These are phyloP conservation scores for Crithidia expoeki DNA, from an alignment of 208 protist genomes.

Conservation along the genomic window DNA sequence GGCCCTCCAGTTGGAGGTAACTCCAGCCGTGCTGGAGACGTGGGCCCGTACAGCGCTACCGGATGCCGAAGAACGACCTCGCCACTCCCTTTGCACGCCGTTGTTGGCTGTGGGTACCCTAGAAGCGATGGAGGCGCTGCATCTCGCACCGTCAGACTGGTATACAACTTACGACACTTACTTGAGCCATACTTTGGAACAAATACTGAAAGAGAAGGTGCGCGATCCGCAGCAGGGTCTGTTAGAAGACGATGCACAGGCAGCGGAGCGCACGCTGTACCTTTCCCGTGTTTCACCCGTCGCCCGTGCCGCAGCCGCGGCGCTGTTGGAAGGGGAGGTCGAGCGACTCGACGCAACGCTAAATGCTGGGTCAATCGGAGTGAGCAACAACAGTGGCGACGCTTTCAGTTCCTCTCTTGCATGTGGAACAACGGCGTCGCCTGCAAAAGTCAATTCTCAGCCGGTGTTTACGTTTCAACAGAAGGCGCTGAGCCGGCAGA, in stretches of 20 bases:
- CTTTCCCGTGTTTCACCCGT: conserved; percentile 19
- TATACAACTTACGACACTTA: conserved; percentile 29
- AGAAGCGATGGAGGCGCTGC: conserved; percentile 44
- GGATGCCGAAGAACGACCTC: neutral
- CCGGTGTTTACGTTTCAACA: conserved; percentile 47
- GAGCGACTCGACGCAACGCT: conserved; percentile 36
- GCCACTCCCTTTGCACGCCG: conserved; percentile 55
- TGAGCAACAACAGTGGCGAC: neutral
- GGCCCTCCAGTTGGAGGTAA: conserved; percentile 10
- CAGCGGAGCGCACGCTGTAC: conserved; percentile 29
- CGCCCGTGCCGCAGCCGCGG: conserved; percentile 28
- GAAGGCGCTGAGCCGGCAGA: conserved; percentile 27
- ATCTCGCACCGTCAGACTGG: conserved; percentile 24
- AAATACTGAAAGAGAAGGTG: conserved; percentile 4
- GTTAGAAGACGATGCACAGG: conserved; percentile 36
- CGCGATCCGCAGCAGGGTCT: neutral
- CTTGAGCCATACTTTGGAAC: conserved; percentile 1
- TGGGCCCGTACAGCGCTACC: conserved; percentile 13
- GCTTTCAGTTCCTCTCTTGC: neutral
- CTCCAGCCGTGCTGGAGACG: conserved; percentile 1
- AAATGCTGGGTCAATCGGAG: neutral
- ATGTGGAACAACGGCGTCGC: neutral
- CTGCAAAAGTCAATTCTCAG: neutral
- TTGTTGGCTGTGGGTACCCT: conserved; percentile 41
- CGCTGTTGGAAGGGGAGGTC: conserved; percentile 41